A percentile compares a stretch with the other conserved stretches of the same genome.
Conservation (phyloP, 2,329 filamentous ascomycete genomes). For the Colletotrichum chlorophyti region DNA sequence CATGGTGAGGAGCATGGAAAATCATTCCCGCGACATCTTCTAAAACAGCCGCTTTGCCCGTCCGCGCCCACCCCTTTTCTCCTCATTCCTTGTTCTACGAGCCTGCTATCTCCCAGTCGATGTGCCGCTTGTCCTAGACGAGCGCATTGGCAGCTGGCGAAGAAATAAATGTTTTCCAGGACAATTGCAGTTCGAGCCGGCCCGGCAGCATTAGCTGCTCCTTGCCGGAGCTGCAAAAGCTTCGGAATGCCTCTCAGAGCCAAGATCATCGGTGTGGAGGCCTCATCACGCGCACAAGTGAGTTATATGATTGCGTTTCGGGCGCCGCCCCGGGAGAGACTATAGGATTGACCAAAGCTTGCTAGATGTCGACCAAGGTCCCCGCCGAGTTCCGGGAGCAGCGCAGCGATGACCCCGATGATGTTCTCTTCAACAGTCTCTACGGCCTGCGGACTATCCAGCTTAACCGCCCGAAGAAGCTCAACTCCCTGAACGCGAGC, state of each 20-base stretch:
- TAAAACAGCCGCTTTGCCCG: not conserved
- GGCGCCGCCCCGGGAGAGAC: too few species aligned
- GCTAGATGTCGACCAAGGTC: constrained; percentile 45
- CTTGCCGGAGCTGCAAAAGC: constrained; percentile 48
- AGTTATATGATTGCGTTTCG: not conserved
- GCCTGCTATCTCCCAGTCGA: constrained; percentile 35
- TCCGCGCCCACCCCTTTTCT: not conserved
- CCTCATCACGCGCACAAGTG: constrained; percentile 28
- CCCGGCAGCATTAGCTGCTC: constrained; percentile 53
- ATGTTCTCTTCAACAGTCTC: constrained; percentile 89
- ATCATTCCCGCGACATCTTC: constrained; percentile 37
- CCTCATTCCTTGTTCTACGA: constrained; percentile 17
- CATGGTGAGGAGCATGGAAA: constrained; percentile 37
- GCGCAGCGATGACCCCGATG: constrained; percentile 77
- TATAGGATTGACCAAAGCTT: too few species aligned
- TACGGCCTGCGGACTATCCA: constrained; percentile 92
- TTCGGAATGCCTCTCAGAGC: constrained; percentile 80
- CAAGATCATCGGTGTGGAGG: constrained; percentile 63
- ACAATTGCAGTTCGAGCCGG: constrained; percentile 61
- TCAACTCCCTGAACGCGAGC: constrained; percentile 90
- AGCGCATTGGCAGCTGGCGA: constrained; percentile 44
- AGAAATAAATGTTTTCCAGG: constrained; percentile 62
- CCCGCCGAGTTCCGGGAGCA: constrained; percentile 56
- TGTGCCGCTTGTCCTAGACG: constrained; percentile 36
- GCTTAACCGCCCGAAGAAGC: constrained; percentile 90